Evolutionary conservation across 2,329 filamentous ascomycete species (phyloP), one percentile per base, ranked within the genome.

Genomic region (Scedosporium dehoogii): DNA sequence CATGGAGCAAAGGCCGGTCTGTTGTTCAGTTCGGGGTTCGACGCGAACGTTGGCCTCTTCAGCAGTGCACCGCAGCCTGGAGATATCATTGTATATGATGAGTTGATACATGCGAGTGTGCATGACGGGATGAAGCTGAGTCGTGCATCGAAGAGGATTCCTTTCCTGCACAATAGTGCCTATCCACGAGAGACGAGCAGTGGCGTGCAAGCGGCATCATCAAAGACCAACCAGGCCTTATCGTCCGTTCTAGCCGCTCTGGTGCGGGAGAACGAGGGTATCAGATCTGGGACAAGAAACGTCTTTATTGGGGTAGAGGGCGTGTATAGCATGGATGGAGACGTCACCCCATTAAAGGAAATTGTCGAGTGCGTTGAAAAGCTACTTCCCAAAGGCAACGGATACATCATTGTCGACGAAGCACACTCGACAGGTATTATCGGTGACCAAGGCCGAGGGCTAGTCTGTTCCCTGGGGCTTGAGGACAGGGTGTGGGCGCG

Each of bases 261-360:
- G 0, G 67, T 70, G 10, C 66, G 65, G 0, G 68, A 74, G 0
- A 73, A 76, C 16, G 64, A 62, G 0, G 61, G 61, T 57, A 60
- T 83, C 0, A 55, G 55, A 0, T 60, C 65, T 0, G 81, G 82
- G 0, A 63, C 69, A 1, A 70, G 69, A 0, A 86, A 83, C 65
- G 78, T 91, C 2, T 89, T 91, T 66, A 71, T 91, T n/a, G 84
- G 84, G 0, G 78, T 90, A 0, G 88, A 91, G 67, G 83, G 81
- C 0, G 77, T 91, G 0, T 93, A 94, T 71, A 92, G 88, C 70
- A 94, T 94, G 90, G 90, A 93, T 61, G 90, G 90, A 0, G 89
- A 92, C 66, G 74, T 90, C 18, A 83, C 83, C 0, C 87, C 87
- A 0, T 74, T 94, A 10, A 68, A 69, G 10, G 79, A 85, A 5